Evolutionary conservation across 345 rosid genomes (phyloP), one percentile per base, ranked within the genome.

Genomic region (Camelina hispida): DNA sequence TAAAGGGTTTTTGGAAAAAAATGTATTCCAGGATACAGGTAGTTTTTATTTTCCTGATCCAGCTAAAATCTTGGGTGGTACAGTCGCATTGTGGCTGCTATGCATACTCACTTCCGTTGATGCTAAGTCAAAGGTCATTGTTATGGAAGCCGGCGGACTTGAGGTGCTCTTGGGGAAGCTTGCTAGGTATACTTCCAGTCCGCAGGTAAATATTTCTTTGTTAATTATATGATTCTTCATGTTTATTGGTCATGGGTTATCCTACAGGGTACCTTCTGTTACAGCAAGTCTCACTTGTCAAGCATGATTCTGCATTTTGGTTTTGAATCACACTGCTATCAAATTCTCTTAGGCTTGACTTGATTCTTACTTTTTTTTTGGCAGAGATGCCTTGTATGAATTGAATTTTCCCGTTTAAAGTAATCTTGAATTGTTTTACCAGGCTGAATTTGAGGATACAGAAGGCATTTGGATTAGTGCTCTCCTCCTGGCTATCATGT

Each of bases 71-170:
- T 79, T 86, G 75, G 92, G 89, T 20, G 81, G 87, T 37, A 84
- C 84, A 59, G 82, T 84, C 51, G 90, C 92, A 34, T 57, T 91
- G 79, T 89, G 96, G 97, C 76, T 89, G 62, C 80, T 93, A 46
- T 84, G 89, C 50, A 69, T 93, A 48, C 83, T 91, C 38, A 81
- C 93, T 76, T 87, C 87, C 3, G 79, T 71, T 76, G 76, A 79
- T 79, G 71, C 67, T 38, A 86, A 85, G 73, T 80, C 83, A 76
- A 85, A 76, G 77, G 62, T 81, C 62, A 66, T 73, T 62, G 74
- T 87, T 51, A 72, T 85, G 84, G 98, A 93, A 87, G 93, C 92
- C 80, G 93, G 93, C 55, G 97, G 83, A 59, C 89, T 91, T 57
- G 98, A 93, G 73, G 89, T 76, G 47, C 89, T 93, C 52, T 43